Evolutionary conservation across 306 rosid species (phyloP).

Genomic region (Pyrus betulifolia): DNA sequence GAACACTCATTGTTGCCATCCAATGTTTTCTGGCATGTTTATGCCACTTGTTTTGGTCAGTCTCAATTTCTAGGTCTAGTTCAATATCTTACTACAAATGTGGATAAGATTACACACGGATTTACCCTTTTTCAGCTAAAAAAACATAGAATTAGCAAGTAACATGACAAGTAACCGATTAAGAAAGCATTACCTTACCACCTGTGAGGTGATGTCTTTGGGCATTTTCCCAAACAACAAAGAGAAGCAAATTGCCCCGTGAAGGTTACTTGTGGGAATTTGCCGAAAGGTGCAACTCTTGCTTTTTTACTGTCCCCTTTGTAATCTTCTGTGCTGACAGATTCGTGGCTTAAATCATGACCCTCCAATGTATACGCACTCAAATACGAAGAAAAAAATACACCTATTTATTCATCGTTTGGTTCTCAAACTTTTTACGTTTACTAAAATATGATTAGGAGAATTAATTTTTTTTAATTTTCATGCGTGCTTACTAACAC

Average conservation of each 20-base stretch:
- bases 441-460: neutral
- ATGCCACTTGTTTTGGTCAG: neutral
- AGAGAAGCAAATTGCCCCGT: conserved; percentile 47
- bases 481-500: no score
- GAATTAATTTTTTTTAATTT: no score
- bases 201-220: conserved; percentile 17
- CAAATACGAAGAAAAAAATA: neutral
- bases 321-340: neutral
- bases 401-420: no score
- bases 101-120: neutral
- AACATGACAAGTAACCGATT: neutral
- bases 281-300: conserved; percentile 34
- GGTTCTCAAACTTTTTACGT: neutral
- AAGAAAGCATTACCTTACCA: neutral
- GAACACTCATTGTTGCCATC: conserved; percentile 6
- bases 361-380: neutral
- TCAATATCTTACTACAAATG: neutral
- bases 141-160: neutral
- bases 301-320: conserved; percentile 12
- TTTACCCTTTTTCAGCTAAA: neutral
- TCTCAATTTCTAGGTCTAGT: neutral
- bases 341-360: conserved; percentile 15
- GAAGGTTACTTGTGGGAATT: conserved; percentile 50
- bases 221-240: conserved; percentile 48
- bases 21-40: neutral